A percentile compares a stretch with the other conserved stretches of the same genome.
These are phyloP conservation scores for Podospora sp. DNA, from an alignment of 495 filamentous ascomycete genomes.

Conservation along the genomic window DNA sequence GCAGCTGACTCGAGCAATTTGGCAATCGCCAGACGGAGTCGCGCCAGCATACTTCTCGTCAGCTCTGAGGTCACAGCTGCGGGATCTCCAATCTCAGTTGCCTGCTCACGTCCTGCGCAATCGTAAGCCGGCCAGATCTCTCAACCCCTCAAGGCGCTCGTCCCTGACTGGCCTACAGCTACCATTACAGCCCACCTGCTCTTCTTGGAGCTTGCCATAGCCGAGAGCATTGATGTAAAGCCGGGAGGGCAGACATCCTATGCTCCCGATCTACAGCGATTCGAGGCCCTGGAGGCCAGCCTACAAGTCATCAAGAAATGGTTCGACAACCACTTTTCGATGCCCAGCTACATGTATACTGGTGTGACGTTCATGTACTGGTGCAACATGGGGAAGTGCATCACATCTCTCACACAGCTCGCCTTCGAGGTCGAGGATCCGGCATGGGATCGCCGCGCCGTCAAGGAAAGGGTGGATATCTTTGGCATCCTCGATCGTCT, in stretches of 20 bases:
- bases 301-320: slow-evolving; percentile 27
- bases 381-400: slow-evolving; percentile 35
- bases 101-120: slow-evolving; percentile 40
- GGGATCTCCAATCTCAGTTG: slow-evolving; percentile 40
- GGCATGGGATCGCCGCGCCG: slow-evolving; percentile 37
- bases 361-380: slow-evolving; percentile 37
- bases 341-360: slow-evolving; percentile 29
- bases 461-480: slow-evolving; percentile 36
- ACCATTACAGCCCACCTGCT: slow-evolving; percentile 41
- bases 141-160: background rate
- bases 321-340: slow-evolving; percentile 35
- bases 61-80: slow-evolving; percentile 49
- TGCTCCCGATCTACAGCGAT: slow-evolving; percentile 33
- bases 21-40: slow-evolving; percentile 38
- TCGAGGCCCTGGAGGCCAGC: slow-evolving; percentile 35
- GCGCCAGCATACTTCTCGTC: slow-evolving; percentile 46
- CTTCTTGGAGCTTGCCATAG: slow-evolving; percentile 47
- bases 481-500: slow-evolving; percentile 36
- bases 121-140: slow-evolving; percentile 39
- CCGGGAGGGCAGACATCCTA: slow-evolving; percentile 22
- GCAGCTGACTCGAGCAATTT: slow-evolving; percentile 31
- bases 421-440: slow-evolving; percentile 37
- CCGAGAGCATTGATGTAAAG: slow-evolving; percentile 41
- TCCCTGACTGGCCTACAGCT: slow-evolving; percentile 31
- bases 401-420: slow-evolving; percentile 35